Conservation (phyloP, 2,329 filamentous ascomycete species). For the Ascochyta lentis region DNA sequence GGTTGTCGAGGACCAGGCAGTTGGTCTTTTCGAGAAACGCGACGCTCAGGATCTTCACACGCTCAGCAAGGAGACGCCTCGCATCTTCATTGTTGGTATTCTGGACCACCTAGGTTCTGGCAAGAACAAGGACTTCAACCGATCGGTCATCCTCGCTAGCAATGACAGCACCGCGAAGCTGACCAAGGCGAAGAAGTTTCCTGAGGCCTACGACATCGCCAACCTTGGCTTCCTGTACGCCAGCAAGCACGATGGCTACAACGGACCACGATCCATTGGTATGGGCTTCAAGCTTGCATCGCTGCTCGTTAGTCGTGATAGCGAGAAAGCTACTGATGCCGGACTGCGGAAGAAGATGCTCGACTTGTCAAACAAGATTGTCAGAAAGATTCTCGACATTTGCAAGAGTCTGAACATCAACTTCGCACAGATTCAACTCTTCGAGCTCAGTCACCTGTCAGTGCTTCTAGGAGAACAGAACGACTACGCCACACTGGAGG, state of each 20-base stretch:
- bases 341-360: conserved; percentile 50
- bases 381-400: conserved; percentile 51
- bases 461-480: conserved; percentile 53
- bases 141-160: conserved; percentile 36
- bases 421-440: conserved; percentile 51
- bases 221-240: conserved; percentile 43
- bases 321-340: conserved; percentile 40
- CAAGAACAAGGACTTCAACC: conserved; percentile 38
- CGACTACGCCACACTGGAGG: conserved; percentile 53
- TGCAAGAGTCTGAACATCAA: conserved; percentile 52
- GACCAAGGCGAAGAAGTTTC: conserved; percentile 40
- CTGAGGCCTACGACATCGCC: conserved; percentile 45
- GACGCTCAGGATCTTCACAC: conserved; percentile 36
- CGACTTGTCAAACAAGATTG: conserved; percentile 50
- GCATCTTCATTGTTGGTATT: conserved; percentile 41
- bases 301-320: conserved; percentile 41
- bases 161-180: conserved; percentile 34
- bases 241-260: conserved; percentile 42
- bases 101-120: conserved; percentile 40
- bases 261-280: conserved; percentile 42
- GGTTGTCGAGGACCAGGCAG: conserved; percentile 36
- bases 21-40: conserved; percentile 37
- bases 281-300: conserved; percentile 48
- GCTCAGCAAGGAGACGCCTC: conserved; percentile 40
- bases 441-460: conserved; percentile 53